phyloP scores from a whole-genome alignment of 1,139 yeast species.

The Debaryomyces fabryi region DNA sequence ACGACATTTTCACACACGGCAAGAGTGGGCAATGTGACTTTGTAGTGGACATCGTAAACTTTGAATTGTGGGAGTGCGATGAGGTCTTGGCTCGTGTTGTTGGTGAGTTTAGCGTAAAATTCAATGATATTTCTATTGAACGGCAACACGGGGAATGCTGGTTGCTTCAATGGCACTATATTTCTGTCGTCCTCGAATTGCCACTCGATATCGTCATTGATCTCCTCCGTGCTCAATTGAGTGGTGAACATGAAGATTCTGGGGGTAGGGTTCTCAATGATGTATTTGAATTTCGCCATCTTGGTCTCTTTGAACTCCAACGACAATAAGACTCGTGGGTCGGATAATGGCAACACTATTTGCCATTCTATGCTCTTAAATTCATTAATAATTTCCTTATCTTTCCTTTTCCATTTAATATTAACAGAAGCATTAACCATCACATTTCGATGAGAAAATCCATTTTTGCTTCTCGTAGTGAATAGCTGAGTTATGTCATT shows the following conservation, averaged over 20 bases:
- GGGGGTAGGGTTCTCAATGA: constrained; percentile 75
- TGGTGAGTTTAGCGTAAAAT: constrained; percentile 31
- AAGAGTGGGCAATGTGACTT: constrained; percentile 61
- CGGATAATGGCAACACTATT: constrained; percentile 61
- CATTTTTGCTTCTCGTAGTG: constrained; percentile 42
- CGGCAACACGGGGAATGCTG: constrained; percentile 60
- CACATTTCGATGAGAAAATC: constrained; percentile 45
- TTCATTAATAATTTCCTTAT: constrained; percentile 21
- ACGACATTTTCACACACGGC: constrained; percentile 41
- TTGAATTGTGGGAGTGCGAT: constrained; percentile 57
- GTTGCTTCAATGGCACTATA: constrained; percentile 29
- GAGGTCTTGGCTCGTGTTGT: constrained; percentile 19
- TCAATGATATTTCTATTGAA: constrained; percentile 53
- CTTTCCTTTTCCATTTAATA: constrained; percentile 39
- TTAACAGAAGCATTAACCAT: constrained; percentile 27
- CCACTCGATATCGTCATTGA: constrained; percentile 29
- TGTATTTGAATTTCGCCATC: constrained; percentile 40
- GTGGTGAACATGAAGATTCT: constrained; percentile 67
- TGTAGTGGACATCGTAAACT: constrained; percentile 67
- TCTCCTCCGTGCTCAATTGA: constrained; percentile 27
- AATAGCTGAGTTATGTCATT: constrained; percentile 25
- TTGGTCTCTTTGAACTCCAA: constrained; percentile 10
- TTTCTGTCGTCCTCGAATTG: constrained; percentile 30
- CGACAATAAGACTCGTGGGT: constrained; percentile 64
- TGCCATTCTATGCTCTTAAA: constrained; percentile 46